Evolutionary conservation across 352 stramenopile species (phyloP).

Genomic region (Phytophthora litchii): DNA sequence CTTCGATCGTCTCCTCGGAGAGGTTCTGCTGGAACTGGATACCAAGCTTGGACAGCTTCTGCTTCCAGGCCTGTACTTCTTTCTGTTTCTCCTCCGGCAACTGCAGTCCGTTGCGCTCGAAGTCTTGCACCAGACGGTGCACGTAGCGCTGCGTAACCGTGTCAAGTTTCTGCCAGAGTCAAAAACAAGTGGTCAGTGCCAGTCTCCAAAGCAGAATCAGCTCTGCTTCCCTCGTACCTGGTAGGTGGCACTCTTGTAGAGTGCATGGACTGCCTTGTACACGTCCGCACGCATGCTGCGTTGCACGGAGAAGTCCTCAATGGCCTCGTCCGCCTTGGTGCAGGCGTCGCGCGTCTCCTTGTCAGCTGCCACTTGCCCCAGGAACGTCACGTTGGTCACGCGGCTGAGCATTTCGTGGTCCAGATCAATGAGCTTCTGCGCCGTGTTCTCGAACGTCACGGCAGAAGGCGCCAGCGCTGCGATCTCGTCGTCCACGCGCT

Average conservation of each 20-base stretch:
- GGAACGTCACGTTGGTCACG: constrained; percentile 86
- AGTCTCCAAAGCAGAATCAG: background rate
- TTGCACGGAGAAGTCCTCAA: constrained; percentile 77
- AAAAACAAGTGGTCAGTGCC: background rate
- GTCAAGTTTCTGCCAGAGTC: constrained; percentile 45
- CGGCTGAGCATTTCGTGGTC: constrained; percentile 87
- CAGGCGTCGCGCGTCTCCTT: constrained; percentile 81
- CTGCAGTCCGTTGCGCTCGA: constrained; percentile 87
- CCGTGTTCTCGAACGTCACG: constrained; percentile 72
- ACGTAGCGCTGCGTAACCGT: constrained; percentile 80
- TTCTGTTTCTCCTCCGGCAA: constrained; percentile 67
- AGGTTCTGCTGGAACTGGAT: constrained; percentile 89
- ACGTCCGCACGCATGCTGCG: constrained; percentile 85
- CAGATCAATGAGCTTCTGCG: constrained; percentile 80
- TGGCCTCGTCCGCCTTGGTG: constrained; percentile 79
- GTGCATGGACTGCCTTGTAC: constrained; percentile 72
- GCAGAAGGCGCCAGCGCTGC: constrained; percentile 41
- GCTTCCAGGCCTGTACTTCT: constrained; percentile 82
- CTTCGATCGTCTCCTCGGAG: constrained; percentile 82
- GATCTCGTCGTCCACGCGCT: constrained; percentile 77
- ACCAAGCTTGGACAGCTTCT: constrained; percentile 85
- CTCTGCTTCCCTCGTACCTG: constrained; percentile 32
- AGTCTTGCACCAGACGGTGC: constrained; percentile 74
- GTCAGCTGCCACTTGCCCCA: constrained; percentile 74
- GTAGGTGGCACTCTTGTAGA: constrained; percentile 54